Base-by-base conservation (phyloP, 1,139 yeast genomes). In the Candida sanyaensis region DNA sequence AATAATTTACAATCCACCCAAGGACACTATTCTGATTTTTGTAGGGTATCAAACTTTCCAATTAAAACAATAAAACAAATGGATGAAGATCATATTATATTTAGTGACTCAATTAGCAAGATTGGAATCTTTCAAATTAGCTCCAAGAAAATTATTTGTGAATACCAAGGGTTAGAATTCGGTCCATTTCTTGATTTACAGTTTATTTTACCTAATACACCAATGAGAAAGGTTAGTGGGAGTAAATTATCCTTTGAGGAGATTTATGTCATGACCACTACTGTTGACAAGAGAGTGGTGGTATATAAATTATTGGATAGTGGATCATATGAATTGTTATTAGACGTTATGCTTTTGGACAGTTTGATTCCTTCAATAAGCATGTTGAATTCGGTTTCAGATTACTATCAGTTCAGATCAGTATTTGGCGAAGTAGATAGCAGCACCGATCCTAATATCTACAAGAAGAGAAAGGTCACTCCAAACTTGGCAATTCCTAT, bases 51-150 rank as follows among this genome's bases (percentile, higher is more conserved):
- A 0, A 65, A 59, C 23, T 68, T 68, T 44, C 63, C 75, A 4
- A 65, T 72, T 27, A 48, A 51, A 5, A 55, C 56, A 23, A 41
- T 71, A 29, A 40, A 51, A 24, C 51, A 56, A 21, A 58, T 67
- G 34, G 56, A 56, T 12, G 52, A 56, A 10, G 59, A 59, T 42
- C 50, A 59, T 23, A 53, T 63, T 37, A 37, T 70, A 8, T 71
- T 59, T 49, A 53, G 64, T 40, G 77, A 72, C 52, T 54, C 69
- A 2, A 61, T 71, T 54, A 63, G 73, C 11, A 66, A 62, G 45
- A 58, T 68, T 5, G 75, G 75, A 0, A 58, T 71, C 2, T 48
- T 71, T 23, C 61, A 65, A 41, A 44, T 63, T 38, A 45, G 53
- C 1, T 56, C 62, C 0, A 54, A 61, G 39, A 45, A 61, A 43